These are phyloP conservation scores for Sicyos edulis DNA, from an alignment of 306 rosid species.

Conservation along the genomic window DNA sequence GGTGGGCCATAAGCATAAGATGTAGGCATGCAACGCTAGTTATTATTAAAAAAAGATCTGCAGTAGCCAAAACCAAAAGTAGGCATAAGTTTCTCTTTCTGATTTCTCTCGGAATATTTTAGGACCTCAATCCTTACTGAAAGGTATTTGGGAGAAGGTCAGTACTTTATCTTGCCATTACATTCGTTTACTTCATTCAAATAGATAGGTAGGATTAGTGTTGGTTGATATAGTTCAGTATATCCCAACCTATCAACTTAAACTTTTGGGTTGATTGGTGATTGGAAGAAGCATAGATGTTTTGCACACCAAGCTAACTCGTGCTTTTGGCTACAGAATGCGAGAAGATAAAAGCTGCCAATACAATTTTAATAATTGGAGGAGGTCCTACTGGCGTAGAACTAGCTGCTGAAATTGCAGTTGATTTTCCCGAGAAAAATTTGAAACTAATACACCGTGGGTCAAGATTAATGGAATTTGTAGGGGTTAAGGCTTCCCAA, in stretches of 20 bases:
- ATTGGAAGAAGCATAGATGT: constrained; percentile 1
- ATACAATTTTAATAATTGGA: constrained; percentile 33
- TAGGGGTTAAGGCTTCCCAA: constrained; percentile 36
- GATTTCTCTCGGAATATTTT: not conserved
- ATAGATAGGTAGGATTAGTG: not conserved
- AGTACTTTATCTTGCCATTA: not conserved
- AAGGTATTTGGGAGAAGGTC: not conserved
- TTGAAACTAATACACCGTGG: constrained; percentile 35
- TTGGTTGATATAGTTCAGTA: too few relatives aligned
- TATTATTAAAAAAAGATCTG: not conserved
- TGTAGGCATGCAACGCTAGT: not conserved
- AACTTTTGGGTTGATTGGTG: too few relatives aligned
- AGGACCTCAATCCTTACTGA: not conserved
- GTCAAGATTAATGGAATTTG: constrained; percentile 33
- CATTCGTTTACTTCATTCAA: constrained; percentile 2
- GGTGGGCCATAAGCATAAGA: not conserved
- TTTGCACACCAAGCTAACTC: not conserved
- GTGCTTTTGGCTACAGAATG: constrained; percentile 24
- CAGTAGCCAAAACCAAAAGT: not conserved
- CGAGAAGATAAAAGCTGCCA: constrained; percentile 29
- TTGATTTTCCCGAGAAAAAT: constrained; percentile 32
- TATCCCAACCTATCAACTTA: too few relatives aligned
- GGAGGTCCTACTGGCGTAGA: constrained; percentile 47
- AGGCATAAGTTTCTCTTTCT: not conserved
- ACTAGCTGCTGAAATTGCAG: constrained; percentile 38